Conservation (phyloP, 805 yeast genomes). For the Sugiyamaella americana region DNA sequence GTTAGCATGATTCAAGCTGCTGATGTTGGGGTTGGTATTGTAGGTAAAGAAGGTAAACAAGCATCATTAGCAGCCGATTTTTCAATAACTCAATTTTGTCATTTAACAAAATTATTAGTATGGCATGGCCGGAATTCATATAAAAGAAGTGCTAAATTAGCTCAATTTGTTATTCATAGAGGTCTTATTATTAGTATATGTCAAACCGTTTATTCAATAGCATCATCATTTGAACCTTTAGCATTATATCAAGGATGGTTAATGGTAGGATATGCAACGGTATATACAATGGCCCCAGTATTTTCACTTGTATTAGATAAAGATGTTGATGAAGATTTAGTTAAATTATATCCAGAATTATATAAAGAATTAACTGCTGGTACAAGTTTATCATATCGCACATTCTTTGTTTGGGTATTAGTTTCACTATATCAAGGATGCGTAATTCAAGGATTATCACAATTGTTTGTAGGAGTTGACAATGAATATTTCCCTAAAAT, state of each 20-base stretch:
- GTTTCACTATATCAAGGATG: slow-evolving; percentile 89
- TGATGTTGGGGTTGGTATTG: slow-evolving; percentile 98
- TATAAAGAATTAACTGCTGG: slow-evolving; percentile 90
- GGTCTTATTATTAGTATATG: slow-evolving; percentile 91
- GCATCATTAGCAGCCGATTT: slow-evolving; percentile 97
- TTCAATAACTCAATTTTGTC: slow-evolving; percentile 86
- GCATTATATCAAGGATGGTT: slow-evolving; percentile 94
- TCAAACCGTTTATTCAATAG: slow-evolving; percentile 86
- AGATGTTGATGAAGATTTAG: slow-evolving; percentile 85
- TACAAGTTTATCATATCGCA: slow-evolving; percentile 72
- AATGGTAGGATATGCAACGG: slow-evolving; percentile 97
- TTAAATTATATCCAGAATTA: slow-evolving; percentile 87
- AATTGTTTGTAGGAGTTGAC: slow-evolving; percentile 60
- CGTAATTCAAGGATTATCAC: slow-evolving; percentile 77
- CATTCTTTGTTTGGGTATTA: slow-evolving; percentile 86
- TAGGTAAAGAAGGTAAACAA: slow-evolving; percentile 97
- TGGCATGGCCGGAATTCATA: slow-evolving; percentile 99
- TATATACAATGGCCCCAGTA: slow-evolving; percentile 97
- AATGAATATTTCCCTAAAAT: slow-evolving; percentile 51
- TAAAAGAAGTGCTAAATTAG: slow-evolving; percentile 88
- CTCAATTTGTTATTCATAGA: slow-evolving; percentile 95
- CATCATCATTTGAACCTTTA: slow-evolving; percentile 84
- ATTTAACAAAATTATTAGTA: slow-evolving; percentile 72
- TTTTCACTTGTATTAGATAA: slow-evolving; percentile 86
- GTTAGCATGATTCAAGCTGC: slow-evolving; percentile 99